Evolutionary conservation across 371 early-diverging fungal species (phyloP), one percentile per base, ranked within the genome.

Genomic region (Apophysomyces elegans): DNA sequence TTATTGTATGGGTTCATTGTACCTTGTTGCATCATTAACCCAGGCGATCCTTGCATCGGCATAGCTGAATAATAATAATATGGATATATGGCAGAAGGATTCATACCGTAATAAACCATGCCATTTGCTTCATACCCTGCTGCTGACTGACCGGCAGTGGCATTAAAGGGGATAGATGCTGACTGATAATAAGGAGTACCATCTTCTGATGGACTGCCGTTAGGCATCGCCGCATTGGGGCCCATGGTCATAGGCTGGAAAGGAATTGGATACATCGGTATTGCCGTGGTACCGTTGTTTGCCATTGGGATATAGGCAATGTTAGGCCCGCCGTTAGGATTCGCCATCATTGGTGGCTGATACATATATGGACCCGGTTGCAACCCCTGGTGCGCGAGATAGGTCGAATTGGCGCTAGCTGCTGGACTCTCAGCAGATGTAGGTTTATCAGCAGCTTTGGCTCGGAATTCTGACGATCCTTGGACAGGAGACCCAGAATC

Each of bases 61-160:
- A 67, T 61, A 14, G 58, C 65, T 43, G 65, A 32, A 39, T 64
- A 67, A 16, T 77, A 76, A 37, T 64, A 76, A 35, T 65, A 66
- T 1, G 67, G 71, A 63, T 73, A 77, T 63, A 77, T 64, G 7
- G 69, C 64, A n/a, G 65, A 62, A 0, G 78, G 72, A 45, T 75
- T 71, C 61, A 72, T 64, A 21, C 72, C 69, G 50, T 77, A 77
- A 50, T 77, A 77, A 1, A 77, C 75, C 78, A 77, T 77, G 11
- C 78, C 78, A 56, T 77, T 77, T 4, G 78, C 78, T 65, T 77
- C 75, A 54, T 65, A 77, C 11, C 70, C 72, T 37, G 71, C 11
- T 62, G 56, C n/a, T 64, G 70, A 37, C 35, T 37, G 46, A 58
- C 21, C n/a, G 45, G 36, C 21, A 38, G 41, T 38, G 59, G 21